phyloP scores from a whole-genome alignment of 2,329 filamentous ascomycete species.

The Aspergillus amoenus region DNA sequence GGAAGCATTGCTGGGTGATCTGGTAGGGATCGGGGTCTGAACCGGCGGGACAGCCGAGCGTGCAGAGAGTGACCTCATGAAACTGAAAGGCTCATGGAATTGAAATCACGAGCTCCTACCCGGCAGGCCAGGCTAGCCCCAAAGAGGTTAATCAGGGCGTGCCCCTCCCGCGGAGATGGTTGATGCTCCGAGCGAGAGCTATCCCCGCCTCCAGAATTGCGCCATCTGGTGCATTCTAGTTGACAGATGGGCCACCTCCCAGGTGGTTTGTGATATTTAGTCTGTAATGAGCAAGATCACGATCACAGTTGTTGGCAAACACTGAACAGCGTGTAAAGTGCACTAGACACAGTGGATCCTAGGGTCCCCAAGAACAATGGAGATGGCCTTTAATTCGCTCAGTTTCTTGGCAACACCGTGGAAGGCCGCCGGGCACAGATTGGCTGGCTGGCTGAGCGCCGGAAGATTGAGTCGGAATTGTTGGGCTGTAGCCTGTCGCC shows the following conservation, averaged over 20 bases:
- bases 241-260: too few relatives aligned
- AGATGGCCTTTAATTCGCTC: background rate
- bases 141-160: too few relatives aligned
- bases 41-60: background rate
- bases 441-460: constrained; percentile 1
- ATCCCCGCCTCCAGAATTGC: constrained; percentile 8
- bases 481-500: background rate
- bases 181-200: background rate
- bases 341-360: background rate
- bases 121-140: too few relatives aligned
- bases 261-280: too few relatives aligned
- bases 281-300: background rate
- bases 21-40: constrained; percentile 3
- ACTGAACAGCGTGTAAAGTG: background rate
- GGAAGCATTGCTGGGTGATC: background rate
- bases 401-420: constrained; percentile 6
- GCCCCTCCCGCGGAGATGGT: constrained; percentile 3
- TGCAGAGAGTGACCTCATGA: background rate
- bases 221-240: background rate
- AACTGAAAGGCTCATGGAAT: too few relatives aligned
- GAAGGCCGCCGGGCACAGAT: constrained; percentile 8
- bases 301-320: background rate
- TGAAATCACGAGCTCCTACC: background rate
- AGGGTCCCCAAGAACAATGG: constrained; percentile 1
- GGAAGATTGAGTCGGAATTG: too few relatives aligned